Conservation (phyloP, 805 yeast species). For the Hanseniaspora thailandica region DNA sequence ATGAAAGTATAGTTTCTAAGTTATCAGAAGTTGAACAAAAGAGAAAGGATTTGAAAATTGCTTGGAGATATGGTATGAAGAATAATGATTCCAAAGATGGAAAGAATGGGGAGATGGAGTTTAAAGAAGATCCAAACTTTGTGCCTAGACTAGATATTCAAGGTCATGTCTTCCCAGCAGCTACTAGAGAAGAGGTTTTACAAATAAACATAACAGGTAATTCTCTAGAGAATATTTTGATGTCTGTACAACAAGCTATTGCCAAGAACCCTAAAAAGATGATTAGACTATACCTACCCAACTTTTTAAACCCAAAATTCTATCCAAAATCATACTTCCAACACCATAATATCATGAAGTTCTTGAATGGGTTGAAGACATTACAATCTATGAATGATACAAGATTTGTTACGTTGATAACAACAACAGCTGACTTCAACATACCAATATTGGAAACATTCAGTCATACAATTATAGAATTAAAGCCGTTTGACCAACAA, state of each 20-base stretch:
- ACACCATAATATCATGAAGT: conserved; percentile 42
- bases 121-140: conserved; percentile 40
- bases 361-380: conserved; percentile 48
- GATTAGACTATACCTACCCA: conserved; percentile 61
- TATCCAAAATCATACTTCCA: conserved; percentile 43
- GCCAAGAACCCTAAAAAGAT: conserved; percentile 36
- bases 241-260: conserved; percentile 36
- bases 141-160: conserved; percentile 67
- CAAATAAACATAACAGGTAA: conserved; percentile 22
- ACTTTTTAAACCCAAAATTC: conserved; percentile 65
- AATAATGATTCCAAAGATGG: conserved; percentile 26
- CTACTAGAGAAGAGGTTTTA: conserved; percentile 49
- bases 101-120: conserved; percentile 13
- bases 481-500: conserved; percentile 73
- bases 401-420: conserved; percentile 37
- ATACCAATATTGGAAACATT: conserved; percentile 37
- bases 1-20: conserved; percentile 15
- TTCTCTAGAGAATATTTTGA: conserved; percentile 24
- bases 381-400: conserved; percentile 37
- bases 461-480: conserved; percentile 55
- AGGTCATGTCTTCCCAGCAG: conserved; percentile 53
- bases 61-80: conserved; percentile 78
- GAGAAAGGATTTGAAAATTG: conserved; percentile 57
- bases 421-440: conserved; percentile 53
- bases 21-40: conserved; percentile 17